phyloP scores from a whole-genome alignment of 2,329 filamentous ascomycete genomes.

The Colletotrichum truncatum region DNA sequence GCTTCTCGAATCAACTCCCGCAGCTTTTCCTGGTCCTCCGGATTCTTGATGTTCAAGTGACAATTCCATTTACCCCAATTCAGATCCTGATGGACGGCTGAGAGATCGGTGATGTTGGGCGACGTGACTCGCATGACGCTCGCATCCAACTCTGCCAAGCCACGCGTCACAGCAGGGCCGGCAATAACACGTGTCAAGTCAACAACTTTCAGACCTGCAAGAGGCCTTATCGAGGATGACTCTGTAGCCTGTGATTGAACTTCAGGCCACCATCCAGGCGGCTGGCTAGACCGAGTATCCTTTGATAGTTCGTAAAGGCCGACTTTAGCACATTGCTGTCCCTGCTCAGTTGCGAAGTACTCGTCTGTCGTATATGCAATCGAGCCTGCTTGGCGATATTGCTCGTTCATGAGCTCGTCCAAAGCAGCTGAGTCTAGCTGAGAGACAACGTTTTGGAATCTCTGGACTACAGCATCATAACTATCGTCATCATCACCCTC shows the following conservation, averaged over 20 bases:
- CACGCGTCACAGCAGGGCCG: slow-evolving; percentile 51
- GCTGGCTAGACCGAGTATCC: slow-evolving; percentile 33
- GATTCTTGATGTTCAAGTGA: slow-evolving; percentile 49
- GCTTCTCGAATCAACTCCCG: slow-evolving; percentile 52
- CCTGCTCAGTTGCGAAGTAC: slow-evolving; percentile 37
- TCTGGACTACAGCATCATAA: slow-evolving; percentile 24
- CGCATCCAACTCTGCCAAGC: slow-evolving; percentile 55
- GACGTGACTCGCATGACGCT: slow-evolving; percentile 54
- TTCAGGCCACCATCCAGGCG: slow-evolving; percentile 51
- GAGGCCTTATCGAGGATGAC: slow-evolving; percentile 46
- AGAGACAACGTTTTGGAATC: slow-evolving; percentile 11
- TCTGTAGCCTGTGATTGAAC: slow-evolving; percentile 1
- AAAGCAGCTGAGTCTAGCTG: slow-evolving; percentile 32
- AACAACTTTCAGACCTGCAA: slow-evolving; percentile 57
- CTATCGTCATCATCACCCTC: slow-evolving; percentile 32
- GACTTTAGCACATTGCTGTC: slow-evolving; percentile 31
- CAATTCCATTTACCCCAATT: slow-evolving; percentile 60
- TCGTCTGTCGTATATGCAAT: slow-evolving; percentile 36
- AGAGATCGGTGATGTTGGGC: slow-evolving; percentile 48
- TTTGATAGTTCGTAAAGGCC: slow-evolving; percentile 30
- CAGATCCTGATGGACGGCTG: slow-evolving; percentile 51
- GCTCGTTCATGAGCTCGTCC: slow-evolving; percentile 32
- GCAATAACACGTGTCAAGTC: slow-evolving; percentile 59
- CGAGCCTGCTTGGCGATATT: slow-evolving; percentile 37
- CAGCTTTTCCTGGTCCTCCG: not conserved